Evolutionary conservation across 805 yeast species (phyloP), one percentile per base, ranked within the genome.

Genomic region (Geotrichum ghanense): DNA sequence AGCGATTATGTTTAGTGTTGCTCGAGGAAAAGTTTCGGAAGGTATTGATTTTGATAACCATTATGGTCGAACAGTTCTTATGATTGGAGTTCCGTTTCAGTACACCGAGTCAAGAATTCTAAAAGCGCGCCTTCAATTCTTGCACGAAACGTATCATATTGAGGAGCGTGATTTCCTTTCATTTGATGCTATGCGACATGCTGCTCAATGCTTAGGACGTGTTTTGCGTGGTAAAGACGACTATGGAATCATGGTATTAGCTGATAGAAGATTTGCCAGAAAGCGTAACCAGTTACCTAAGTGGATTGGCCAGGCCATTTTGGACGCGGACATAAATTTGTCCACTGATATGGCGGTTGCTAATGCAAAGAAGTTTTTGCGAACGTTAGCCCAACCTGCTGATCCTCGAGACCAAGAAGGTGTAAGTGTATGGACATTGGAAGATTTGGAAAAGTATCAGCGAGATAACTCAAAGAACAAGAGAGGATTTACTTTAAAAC

Each of bases 21-120:
- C 99, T 12, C 88, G 99, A 74, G 99, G 99, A 6, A 92, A 92
- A 61, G 98, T 92, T 1, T 84, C 95, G 0, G 99, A 92, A 65
- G 99, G 99, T 51, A 92, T 92, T 55, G 99, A 92, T 87, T 92
- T 92, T 68, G 97, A 92, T 61, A 96, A 92, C 62, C 98, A 92
- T 53, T 92, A 84, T 63, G 99, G 98, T 12, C 77, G 99, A 59
- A 87, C 97, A 0, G 99, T 92, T 51, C 71, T 92, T 50, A 90
- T 92, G 97, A 90, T 92, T 65, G 99, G 99, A 53, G 95, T 92
- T 53, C 99, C 99, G 0, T 92, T 92, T 73, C 99, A 92, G 72
- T 92, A 92, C 64, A 92, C 99, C 0, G 98, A 92, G 61, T 89
- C 97, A 3, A 79, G 97, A 59, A 92, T 92, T 53, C 70, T 92